phyloP scores from a whole-genome alignment of 352 stramenopile species.

The Phytophthora pini region DNA sequence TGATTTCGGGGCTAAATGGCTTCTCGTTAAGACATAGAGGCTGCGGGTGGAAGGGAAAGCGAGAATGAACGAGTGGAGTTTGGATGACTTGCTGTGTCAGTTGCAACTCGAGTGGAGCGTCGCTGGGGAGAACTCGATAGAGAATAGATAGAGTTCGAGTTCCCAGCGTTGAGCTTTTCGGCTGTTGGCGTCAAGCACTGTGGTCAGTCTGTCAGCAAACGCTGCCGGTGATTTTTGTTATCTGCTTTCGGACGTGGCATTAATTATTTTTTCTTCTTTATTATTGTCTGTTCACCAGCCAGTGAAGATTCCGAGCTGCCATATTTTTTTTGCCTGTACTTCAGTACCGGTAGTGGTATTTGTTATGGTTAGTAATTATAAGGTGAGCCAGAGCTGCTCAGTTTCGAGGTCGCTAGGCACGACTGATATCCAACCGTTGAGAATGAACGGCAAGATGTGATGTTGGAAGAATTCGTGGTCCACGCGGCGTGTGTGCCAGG shows the following conservation, averaged over 20 bases:
- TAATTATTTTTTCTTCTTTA: slow-evolving; percentile 39
- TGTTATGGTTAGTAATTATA: slow-evolving; percentile 19
- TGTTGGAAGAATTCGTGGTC: slow-evolving; percentile 26
- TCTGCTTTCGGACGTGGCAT: slow-evolving; percentile 31
- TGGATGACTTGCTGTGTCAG: slow-evolving; percentile 6
- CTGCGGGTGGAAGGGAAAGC: slow-evolving; percentile 17
- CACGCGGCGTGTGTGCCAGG: slow-evolving; percentile 15
- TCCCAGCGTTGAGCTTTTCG: slow-evolving; percentile 7
- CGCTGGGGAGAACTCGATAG: slow-evolving; percentile 27
- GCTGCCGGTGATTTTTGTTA: slow-evolving; percentile 27
- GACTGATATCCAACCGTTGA: slow-evolving; percentile 35
- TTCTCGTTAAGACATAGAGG: slow-evolving; percentile 29
- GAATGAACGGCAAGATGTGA: slow-evolving; percentile 29
- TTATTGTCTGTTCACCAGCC: slow-evolving; percentile 13
- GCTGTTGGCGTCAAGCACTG: slow-evolving; percentile 5
- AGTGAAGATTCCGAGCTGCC: slow-evolving; percentile 8
- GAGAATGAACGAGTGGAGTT: slow-evolving; percentile 17
- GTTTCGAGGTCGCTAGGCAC: slow-evolving; percentile 19
- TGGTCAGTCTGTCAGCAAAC: slow-evolving; percentile 15
- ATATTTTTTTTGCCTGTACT: background rate
- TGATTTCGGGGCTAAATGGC: slow-evolving; percentile 25
- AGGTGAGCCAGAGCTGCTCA: slow-evolving; percentile 28
- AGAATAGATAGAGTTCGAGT: slow-evolving; percentile 35
- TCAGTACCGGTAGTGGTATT: too few species aligned
- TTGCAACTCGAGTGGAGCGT: slow-evolving; percentile 8